Base-by-base conservation (phyloP, 768 basidiomycete genomes). In the Saitozyma podzolica region DNA sequence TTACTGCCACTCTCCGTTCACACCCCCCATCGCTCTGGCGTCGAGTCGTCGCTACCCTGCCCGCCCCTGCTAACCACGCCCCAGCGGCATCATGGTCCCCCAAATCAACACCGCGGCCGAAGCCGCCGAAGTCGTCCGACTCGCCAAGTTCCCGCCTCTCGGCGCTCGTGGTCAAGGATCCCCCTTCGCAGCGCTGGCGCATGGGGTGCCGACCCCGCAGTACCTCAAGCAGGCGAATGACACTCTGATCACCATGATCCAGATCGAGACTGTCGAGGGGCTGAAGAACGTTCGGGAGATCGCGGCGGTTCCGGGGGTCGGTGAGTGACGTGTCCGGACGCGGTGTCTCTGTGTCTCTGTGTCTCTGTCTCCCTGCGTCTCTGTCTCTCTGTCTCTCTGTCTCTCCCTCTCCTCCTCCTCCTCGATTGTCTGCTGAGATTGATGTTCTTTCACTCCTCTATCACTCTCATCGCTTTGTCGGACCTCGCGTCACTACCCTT, bases 231-330 rank as follows among this genome's bases (percentile, higher is more conserved):
- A 60, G 2, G 88, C 87, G 0, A 87, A 87, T 62, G 82, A 85
- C 0, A 78, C 80, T 10, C 74, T 86, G 41, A 65, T 85, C 29
- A 81, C 86, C n/a, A 84, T 88, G 80, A 81, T 88, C 0, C 87
- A 88, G 76, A 88, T 89, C 57, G 86, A 88, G 74, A 87, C 82
- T 9, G 77, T 72, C 56, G 86, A 86, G 54, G 86, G 81, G 0
- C 82, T 87, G 3, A 67, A 84, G 50, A 87, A 88, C 57, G 79
- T 85, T 10, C 80, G 84, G 19, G 82, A 82, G 55, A 88, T 89
- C 52, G 85, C 84, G 14, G 74, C 78, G 1, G 85, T 88, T 2
- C 85, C 85, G 39, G 86, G 86, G 10, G 40, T 52, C 52, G 63
- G 59, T 47, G 43, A 29, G 29, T 29, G 29, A 29, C 29, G 29